A percentile compares a stretch with the other conserved stretches of the same genome.
These are phyloP conservation scores for Actinomucor elegans DNA, from an alignment of 371 early-diverging fungal species.

Conservation along the genomic window DNA sequence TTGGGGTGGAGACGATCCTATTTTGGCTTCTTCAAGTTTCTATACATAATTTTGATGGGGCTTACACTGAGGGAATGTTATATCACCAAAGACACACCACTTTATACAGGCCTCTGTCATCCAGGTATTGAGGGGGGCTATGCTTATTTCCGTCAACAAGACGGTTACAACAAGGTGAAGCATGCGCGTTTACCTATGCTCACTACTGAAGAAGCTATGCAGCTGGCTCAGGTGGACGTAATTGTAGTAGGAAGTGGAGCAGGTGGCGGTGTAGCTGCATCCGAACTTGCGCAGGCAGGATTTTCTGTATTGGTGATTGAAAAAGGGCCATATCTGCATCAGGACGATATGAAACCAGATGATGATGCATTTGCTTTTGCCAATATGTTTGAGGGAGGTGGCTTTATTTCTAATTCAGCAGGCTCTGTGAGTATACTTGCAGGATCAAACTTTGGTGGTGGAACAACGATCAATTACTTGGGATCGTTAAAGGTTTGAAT, in stretches of 20 bases:
- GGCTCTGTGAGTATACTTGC: constrained; percentile 45
- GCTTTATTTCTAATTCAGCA: constrained; percentile 29
- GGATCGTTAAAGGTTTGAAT: constrained; percentile 40
- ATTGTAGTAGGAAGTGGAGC: constrained; percentile 73
- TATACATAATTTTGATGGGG: not conserved
- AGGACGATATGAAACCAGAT: constrained; percentile 45
- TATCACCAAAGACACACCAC: constrained; percentile 20
- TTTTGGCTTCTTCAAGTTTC: not conserved
- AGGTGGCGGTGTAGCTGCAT: constrained; percentile 67
- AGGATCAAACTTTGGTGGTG: constrained; percentile 63
- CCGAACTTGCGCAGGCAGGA: constrained; percentile 62
- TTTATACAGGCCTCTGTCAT: constrained; percentile 8
- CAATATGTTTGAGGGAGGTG: constrained; percentile 42
- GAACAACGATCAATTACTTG: constrained; percentile 61
- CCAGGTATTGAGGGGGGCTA: constrained; percentile 1
- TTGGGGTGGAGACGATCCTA: constrained; percentile 8
- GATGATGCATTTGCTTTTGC: constrained; percentile 40
- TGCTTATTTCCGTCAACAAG: not conserved
- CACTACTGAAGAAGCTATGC: constrained; percentile 20
- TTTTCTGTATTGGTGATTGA: constrained; percentile 69
- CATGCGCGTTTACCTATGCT: constrained; percentile 33
- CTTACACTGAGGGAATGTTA: not conserved
- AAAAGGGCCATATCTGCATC: constrained; percentile 57
- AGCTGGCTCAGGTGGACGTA: constrained; percentile 48
- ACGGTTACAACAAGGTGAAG: constrained; percentile 17